These are phyloP conservation scores for Cryphonectria naterciae DNA, from an alignment of 2,329 filamentous ascomycete genomes.

Conservation along the genomic window DNA sequence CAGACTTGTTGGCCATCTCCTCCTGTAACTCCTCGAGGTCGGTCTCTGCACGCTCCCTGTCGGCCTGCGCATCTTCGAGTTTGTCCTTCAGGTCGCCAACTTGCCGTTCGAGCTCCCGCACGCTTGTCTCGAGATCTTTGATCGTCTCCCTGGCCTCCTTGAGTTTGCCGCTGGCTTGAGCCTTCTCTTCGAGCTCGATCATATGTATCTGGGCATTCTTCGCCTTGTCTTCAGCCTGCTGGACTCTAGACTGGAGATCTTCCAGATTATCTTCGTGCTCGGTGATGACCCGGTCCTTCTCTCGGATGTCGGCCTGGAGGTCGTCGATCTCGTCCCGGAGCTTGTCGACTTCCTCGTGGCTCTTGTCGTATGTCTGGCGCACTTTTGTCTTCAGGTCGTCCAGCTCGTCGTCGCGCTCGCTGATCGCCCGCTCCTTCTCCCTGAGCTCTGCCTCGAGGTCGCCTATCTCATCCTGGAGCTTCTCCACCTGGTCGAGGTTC, in stretches of 20 bases:
- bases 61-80: constrained; percentile 55
- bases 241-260: constrained; percentile 52
- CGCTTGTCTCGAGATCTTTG: constrained; percentile 58
- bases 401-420: constrained; percentile 75
- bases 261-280: constrained; percentile 57
- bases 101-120: constrained; percentile 58
- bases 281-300: constrained; percentile 62
- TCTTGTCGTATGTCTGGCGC: constrained; percentile 51
- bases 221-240: constrained; percentile 60
- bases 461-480: constrained; percentile 72
- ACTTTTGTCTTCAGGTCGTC: constrained; percentile 64
- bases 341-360: constrained; percentile 44
- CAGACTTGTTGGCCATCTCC: constrained; percentile 78
- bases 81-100: constrained; percentile 59
- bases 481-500: constrained; percentile 63
- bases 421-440: constrained; percentile 74
- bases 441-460: constrained; percentile 77
- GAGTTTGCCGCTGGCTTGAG: constrained; percentile 55
- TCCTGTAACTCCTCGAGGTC: constrained; percentile 71
- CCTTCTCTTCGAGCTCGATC: constrained; percentile 61
- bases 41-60: constrained; percentile 61
- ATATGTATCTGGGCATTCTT: constrained; percentile 58
- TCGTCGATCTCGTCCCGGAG: constrained; percentile 55
- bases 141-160: constrained; percentile 63
- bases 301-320: constrained; percentile 58